Percentiles rank a stretch among this genome's conserved stretches.
Conservation (phyloP, 208 protist genomes). For the Trypanosoma melophagium region DNA sequence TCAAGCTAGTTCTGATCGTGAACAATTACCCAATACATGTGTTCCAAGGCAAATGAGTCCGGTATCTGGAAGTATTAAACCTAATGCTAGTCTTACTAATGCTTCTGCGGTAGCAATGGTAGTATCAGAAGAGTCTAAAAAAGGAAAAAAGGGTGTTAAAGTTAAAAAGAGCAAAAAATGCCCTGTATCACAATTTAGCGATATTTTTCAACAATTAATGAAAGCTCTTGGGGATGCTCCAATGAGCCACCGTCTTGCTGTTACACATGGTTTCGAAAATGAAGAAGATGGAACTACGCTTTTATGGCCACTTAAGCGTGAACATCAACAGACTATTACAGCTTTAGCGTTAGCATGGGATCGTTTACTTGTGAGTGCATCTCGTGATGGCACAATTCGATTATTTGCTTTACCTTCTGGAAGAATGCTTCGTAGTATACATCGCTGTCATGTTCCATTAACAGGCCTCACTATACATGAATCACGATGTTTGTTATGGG, state of each 20-base stretch:
- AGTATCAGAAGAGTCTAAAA: not conserved
- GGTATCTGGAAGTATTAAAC: too few relatives aligned
- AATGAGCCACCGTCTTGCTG: constrained; percentile 7
- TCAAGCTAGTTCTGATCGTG: not conserved
- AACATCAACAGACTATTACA: constrained; percentile 49
- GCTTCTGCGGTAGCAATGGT: too few relatives aligned
- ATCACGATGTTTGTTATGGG: constrained; percentile 31
- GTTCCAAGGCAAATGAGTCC: too few relatives aligned
- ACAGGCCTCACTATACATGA: constrained; percentile 50
- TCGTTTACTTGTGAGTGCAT: constrained; percentile 53
- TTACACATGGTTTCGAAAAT: not conserved
- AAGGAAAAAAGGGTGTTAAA: not conserved
- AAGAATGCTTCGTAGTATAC: constrained; percentile 37
- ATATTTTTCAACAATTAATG: constrained; percentile 7
- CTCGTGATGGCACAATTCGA: constrained; percentile 59
- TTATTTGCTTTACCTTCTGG: constrained; percentile 71
- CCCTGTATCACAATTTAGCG: constrained; percentile 1
- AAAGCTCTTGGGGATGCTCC: not conserved
- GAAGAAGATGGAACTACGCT: not conserved
- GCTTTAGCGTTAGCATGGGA: constrained; percentile 55
- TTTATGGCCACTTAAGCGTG: constrained; percentile 59
- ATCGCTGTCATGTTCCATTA: constrained; percentile 44
- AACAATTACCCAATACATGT: too few relatives aligned
- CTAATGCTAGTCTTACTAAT: too few relatives aligned
- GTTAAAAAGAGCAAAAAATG: constrained; percentile 8